phyloP scores from a whole-genome alignment of 345 rosid species.

The Dipteronia dyeriana region DNA sequence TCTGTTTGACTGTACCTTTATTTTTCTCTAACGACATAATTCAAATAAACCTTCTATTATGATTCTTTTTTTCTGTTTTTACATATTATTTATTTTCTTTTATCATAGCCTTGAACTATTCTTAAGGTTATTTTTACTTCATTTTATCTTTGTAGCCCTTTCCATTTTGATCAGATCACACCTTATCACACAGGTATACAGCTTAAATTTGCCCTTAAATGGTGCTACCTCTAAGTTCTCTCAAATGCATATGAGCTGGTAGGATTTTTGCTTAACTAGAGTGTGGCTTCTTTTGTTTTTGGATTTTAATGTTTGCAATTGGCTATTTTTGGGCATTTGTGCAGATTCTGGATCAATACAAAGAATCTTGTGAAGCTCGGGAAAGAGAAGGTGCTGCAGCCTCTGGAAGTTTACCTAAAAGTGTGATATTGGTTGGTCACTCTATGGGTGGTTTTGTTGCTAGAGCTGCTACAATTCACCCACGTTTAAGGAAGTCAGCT shows the following conservation, averaged over 20 bases:
- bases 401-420: conserved; percentile 65
- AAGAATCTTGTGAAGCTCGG: conserved; percentile 68
- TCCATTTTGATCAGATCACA: conserved; percentile 11
- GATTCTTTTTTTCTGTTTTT: not conserved
- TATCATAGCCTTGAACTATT: not conserved
- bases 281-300: not conserved
- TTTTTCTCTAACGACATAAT: not conserved
- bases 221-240: conserved; percentile 2
- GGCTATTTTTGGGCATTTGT: conserved; percentile 20
- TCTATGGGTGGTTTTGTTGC: conserved; percentile 99
- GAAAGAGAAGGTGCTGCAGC: conserved; percentile 75
- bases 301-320: conserved; percentile 3
- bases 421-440: conserved; percentile 95
- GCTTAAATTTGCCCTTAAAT: not conserved
- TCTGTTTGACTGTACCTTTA: not conserved
- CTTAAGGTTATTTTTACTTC: not conserved
- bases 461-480: conserved; percentile 92
- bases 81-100: not conserved
- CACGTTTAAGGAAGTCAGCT: conserved; percentile 70
- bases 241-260: conserved; percentile 14
- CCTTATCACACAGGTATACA: not conserved
- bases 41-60: not conserved
- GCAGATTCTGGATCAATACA: conserved; percentile 92
- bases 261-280: not conserved
- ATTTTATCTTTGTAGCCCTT: not conserved